A percentile compares a stretch with the other conserved stretches of the same genome.
Conservation (phyloP, 2,329 filamentous ascomycete genomes). For the Claviceps quebecensis region DNA sequence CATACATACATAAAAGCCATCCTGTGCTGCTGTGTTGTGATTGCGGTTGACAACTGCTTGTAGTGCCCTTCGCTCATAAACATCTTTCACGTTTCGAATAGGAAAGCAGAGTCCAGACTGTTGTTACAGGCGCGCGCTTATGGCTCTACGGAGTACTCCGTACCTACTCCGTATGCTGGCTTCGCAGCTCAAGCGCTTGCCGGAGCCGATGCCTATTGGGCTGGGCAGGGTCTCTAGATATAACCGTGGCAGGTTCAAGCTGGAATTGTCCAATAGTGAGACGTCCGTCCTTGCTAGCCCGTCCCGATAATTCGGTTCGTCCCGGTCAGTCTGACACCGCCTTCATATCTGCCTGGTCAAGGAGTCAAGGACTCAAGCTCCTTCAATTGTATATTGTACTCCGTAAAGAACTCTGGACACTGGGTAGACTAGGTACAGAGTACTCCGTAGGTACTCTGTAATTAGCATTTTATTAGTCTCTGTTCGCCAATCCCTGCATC, state of each 20-base stretch:
- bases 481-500: neutral
- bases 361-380: neutral
- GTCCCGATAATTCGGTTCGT: constrained; percentile 23
- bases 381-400: too few relatives aligned
- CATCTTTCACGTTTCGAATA: neutral
- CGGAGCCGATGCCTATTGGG: constrained; percentile 15
- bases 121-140: constrained; percentile 16
- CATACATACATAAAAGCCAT: too few relatives aligned
- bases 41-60: too few relatives aligned
- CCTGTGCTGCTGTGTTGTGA: too few relatives aligned
- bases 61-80: too few relatives aligned
- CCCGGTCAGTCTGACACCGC: constrained; percentile 9
- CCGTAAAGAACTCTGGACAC: too few relatives aligned
- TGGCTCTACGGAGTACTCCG: neutral
- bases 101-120: neutral
- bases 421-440: too few relatives aligned
- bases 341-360: constrained; percentile 15
- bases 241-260: neutral
- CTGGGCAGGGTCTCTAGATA: constrained; percentile 2
- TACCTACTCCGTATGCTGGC: neutral
- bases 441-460: too few relatives aligned
- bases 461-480: neutral
- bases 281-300: constrained; percentile 16
- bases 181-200: constrained; percentile 8
- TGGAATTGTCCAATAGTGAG: constrained; percentile 10